A percentile compares a stretch with the other conserved stretches of the same genome.
Evolutionary conservation across 352 stramenopile genomes (phyloP).

Genomic region (Globisporangium cylindrosporum): DNA sequence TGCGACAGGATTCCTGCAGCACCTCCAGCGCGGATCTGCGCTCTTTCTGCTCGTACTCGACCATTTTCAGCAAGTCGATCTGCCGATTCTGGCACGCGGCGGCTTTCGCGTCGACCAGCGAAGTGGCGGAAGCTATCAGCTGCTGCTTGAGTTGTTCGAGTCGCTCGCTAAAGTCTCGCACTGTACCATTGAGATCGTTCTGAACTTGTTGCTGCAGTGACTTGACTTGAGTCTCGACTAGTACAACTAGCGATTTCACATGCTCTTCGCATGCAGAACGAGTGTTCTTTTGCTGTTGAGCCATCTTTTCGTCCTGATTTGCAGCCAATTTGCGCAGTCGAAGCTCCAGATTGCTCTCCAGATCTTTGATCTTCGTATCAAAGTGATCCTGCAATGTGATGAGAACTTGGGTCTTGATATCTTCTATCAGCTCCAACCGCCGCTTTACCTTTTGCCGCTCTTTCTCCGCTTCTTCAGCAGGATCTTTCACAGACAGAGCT

Average conservation of each 20-base stretch:
- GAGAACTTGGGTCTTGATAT: slow-evolving; percentile 1
- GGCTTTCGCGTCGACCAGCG: slow-evolving; percentile 21
- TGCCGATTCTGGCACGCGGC: slow-evolving; percentile 29
- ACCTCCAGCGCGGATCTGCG: slow-evolving; percentile 34
- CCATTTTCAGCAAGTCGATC: slow-evolving; percentile 27
- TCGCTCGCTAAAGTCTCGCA: background rate
- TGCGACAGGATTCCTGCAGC: slow-evolving; percentile 41
- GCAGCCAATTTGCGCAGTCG: background rate
- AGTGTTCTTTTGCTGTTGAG: background rate
- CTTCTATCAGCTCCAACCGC: slow-evolving; percentile 11
- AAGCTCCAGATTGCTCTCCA: slow-evolving; percentile 12
- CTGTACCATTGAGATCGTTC: slow-evolving; percentile 6
- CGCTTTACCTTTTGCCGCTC: slow-evolving; percentile 17
- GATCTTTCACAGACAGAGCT: background rate
- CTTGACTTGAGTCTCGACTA: slow-evolving; percentile 24
- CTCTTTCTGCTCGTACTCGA: slow-evolving; percentile 52
- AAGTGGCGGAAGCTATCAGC: slow-evolving; percentile 17
- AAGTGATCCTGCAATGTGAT: background rate
- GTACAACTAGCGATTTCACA: background rate
- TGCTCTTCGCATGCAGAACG: background rate
- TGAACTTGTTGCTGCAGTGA: slow-evolving; percentile 17
- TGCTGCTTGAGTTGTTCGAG: slow-evolving; percentile 24
- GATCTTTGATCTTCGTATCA: slow-evolving; percentile 10
- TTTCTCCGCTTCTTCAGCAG: slow-evolving; percentile 20
- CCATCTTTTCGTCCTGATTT: background rate